Evolutionary conservation across 2,329 filamentous ascomycete species (phyloP), one percentile per base, ranked within the genome.

Genomic region (Arachnomyces sp.): DNA sequence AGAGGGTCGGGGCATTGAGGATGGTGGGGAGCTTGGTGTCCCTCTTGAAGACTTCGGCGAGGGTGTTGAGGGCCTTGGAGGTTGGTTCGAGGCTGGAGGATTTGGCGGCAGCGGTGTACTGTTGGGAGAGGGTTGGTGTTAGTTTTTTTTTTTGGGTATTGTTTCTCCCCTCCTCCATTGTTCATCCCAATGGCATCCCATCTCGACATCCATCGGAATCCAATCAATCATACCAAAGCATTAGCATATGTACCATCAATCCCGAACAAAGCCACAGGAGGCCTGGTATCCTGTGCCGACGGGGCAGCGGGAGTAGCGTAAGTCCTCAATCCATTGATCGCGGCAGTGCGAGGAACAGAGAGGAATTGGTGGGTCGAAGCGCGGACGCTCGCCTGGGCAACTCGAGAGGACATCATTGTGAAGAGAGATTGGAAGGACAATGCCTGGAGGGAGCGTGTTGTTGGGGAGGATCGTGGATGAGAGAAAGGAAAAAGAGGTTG

Each of bases 51-150:
- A 89, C 72, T 49, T 73, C 69, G 61, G 71, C 68, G 60, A 98
- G 82, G 57, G 67, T 74, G 59, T 74, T 70, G 59, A 98, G 74
- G 52, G 87, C 82, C 69, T 80, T 85, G 64, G 89, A 82, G 52
- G 86, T 88, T 60, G 78, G 74, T 58, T 98, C 92, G 67, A 98
- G 83, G 54, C 79, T 71, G 46, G 82, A 82, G 54, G 81, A 79
- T 78, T 96, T 98, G 64, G 82, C 80, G 56, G 90, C 87, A 49
- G 92, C 92, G 51, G 89, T 96, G 81, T 94, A 98, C 92, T 98
- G 59, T 51, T n/a, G n/a, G n/a, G n/a, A n/a, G n/a, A n/a, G n/a
- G n/a, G n/a, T n/a, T n/a, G n/a, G 44, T 39, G 18, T 36, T 30
- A 11, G 11, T 12, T 33, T 31, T 34, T 12, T 42, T 33, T 34